A percentile compares a stretch with the other conserved stretches of the same genome.
phyloP scores from a whole-genome alignment of 2,329 filamentous ascomycete species.

The Diaporthe sp. region DNA sequence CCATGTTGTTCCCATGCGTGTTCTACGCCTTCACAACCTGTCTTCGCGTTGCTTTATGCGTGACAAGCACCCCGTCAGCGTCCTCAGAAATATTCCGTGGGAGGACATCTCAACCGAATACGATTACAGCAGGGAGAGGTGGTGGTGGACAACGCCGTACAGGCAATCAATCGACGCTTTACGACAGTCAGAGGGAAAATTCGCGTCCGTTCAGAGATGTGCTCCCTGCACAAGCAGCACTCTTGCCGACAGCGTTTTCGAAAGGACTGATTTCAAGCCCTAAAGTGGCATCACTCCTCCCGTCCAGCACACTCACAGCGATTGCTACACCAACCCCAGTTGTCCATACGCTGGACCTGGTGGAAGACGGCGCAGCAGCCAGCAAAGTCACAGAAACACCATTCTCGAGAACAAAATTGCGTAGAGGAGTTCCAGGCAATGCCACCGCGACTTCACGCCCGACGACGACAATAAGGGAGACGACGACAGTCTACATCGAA shows the following conservation, averaged over 20 bases:
- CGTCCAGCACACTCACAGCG: background rate
- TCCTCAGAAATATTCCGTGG: background rate
- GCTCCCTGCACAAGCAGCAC: background rate
- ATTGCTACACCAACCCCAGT: background rate
- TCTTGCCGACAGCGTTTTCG: background rate
- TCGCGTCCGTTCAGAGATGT: background rate
- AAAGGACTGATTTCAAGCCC: background rate
- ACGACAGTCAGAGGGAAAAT: background rate
- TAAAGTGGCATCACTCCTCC: background rate
- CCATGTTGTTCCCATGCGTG: background rate
- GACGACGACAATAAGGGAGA: background rate
- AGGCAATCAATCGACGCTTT: no score
- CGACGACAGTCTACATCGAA: background rate
- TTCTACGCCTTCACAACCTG: slow-evolving; percentile 1
- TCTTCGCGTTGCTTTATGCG: background rate
- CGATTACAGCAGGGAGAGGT: background rate
- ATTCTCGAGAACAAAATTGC: background rate
- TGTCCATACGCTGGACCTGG: background rate
- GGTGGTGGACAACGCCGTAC: background rate
- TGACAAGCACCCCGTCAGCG: background rate
- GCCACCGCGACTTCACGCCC: background rate
- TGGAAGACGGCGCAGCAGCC: background rate
- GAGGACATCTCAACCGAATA: background rate
- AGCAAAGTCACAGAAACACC: background rate
- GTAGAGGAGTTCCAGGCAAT: background rate